Evolutionary conservation across 1,284 basidiomycete genomes (phyloP), one percentile per base, ranked within the genome.

Genomic region (Trametes pubescens): DNA sequence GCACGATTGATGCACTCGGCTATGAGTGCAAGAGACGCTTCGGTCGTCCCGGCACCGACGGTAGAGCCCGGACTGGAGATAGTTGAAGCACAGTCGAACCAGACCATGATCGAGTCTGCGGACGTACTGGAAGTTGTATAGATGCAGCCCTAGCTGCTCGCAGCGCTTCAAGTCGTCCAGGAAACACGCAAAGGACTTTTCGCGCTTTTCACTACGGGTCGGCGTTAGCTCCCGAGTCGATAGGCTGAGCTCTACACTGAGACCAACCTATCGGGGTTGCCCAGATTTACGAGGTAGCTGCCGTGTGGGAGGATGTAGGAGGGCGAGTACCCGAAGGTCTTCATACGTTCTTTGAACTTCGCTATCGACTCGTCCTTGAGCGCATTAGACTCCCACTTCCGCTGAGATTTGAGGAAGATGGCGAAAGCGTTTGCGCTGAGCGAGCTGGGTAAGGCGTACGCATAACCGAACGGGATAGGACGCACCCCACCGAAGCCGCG

Each of bases 81-180:
- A 14, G 7, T 48, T 37, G 21, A 21, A 18, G 21, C 9, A n/a
- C 16, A n/a, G 18, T 13, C 14, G 2, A 4, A 2, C 10, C 26
- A 32, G n/a, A 14, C 22, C 16, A 22, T 22, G 14, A 54, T 22
- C 8, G 55, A 24, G 26, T 16, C 22, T 53, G 22, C 29, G 38
- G 21, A 82, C 90, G 51, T 68, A 94, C 90, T 96, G 94, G 76
- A 95, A 94, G 73, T 96, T 96, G 78, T 93, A 95, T 11, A 92
- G 75, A 54, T 80, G 79, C 52, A 96, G 80, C 0, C 91, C 93
- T 22, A 96, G 84, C 68, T 84, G 82, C 71, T 95, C 90, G 71
- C 94, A 95, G 43, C 94, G 81, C 71, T 84, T 82, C n/a, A 96
- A 78, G 66, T 96, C 94, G 68, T 96, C 94, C 10, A 94, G 71